Evolutionary conservation across 2,329 filamentous ascomycete genomes (phyloP).

Genomic region (Arachnomyces sp.): DNA sequence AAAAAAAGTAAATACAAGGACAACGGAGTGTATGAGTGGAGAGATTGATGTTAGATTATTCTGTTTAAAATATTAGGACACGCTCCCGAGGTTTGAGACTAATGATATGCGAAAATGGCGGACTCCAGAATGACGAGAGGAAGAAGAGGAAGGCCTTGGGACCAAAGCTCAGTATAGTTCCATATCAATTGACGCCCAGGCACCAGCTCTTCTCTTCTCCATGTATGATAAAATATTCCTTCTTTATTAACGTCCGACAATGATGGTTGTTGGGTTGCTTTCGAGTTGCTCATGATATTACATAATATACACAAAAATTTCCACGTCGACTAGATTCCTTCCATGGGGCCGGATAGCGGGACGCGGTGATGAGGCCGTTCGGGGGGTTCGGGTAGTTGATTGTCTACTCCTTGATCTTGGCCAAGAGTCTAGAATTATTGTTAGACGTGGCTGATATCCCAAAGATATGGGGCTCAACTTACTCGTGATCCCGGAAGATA

Average conservation of each 20-base stretch:
- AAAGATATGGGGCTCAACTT: slow-evolving; percentile 40
- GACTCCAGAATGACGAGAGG: no score
- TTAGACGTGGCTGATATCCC: slow-evolving; percentile 12
- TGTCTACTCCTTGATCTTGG: slow-evolving; percentile 95
- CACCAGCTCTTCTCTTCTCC: no score
- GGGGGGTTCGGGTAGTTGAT: background rate
- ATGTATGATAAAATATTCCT: slow-evolving; percentile 5
- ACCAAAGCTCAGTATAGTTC: no score
- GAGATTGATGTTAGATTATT: no score
- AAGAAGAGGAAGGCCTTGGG: no score
- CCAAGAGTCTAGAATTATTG: slow-evolving; percentile 63
- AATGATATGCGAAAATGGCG: no score
- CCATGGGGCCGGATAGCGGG: background rate
- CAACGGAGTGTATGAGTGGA: no score
- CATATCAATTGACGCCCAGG: no score
- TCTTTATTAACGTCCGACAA: slow-evolving; percentile 17
- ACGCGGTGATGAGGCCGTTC: background rate
- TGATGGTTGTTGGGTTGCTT: slow-evolving; percentile 13
- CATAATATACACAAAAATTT: slow-evolving; percentile 26
- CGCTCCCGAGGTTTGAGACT: no score
- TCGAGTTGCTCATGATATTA: slow-evolving; percentile 22
- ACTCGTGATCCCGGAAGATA: slow-evolving; percentile 97
- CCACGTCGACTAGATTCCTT: no score
- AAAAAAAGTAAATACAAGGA: no score
- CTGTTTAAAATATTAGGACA: no score